A percentile compares a stretch with the other conserved stretches of the same genome.
Conservation (phyloP, 768 basidiomycete species). For the Mrakia frigida region DNA sequence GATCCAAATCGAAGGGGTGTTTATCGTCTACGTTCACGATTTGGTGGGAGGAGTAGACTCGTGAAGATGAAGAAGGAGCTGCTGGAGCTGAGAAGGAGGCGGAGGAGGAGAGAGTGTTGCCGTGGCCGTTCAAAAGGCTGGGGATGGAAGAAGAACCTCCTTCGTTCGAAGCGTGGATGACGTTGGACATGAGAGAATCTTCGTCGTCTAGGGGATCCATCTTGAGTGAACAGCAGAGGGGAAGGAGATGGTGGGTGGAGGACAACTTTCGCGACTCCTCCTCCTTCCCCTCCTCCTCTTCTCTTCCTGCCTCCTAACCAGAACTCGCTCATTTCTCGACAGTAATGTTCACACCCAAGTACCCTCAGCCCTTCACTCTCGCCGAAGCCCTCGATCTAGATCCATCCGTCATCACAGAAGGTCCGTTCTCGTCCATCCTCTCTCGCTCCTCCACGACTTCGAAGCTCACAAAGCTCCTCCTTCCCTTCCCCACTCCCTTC, state of each 20-base stretch:
- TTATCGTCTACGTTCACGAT: conserved; percentile 52
- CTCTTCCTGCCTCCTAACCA: neutral
- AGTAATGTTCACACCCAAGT: conserved; percentile 50
- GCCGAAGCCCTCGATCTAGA: conserved; percentile 61
- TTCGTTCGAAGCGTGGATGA: neutral
- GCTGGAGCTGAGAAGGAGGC: neutral
- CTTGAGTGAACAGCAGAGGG: neutral
- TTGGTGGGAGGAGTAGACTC: neutral
- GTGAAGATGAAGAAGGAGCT: neutral
- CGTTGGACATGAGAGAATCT: neutral
- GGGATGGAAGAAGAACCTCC: neutral
- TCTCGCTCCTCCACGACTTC: neutral
- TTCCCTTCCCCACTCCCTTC: neutral
- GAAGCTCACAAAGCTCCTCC: neutral
- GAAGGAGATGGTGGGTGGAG: neutral
- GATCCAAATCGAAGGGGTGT: conserved; percentile 83
- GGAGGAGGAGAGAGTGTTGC: too few species aligned
- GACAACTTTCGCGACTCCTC: neutral
- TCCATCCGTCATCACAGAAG: conserved; percentile 64
- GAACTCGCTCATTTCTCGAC: neutral
- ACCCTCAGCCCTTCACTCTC: conserved; percentile 70
- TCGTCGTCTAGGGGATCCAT: neutral
- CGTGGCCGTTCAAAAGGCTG: neutral
- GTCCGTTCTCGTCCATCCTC: conserved; percentile 45
- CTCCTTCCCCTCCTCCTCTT: too few species aligned